Conservation (phyloP, 495 filamentous ascomycete genomes). For the Aspergillus cavernicola region DNA sequence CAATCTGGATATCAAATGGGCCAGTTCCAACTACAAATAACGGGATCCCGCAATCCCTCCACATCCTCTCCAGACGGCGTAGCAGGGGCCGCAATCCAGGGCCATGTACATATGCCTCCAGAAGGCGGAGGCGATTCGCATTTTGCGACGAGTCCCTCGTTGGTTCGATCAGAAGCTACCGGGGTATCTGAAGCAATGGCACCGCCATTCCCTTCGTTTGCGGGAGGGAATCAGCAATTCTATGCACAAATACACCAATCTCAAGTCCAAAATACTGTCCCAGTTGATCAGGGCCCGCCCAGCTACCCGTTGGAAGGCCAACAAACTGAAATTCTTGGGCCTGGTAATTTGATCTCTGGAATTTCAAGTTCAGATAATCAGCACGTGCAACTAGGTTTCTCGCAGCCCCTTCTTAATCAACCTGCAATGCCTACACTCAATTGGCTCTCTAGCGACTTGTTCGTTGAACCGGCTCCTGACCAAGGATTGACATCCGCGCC, state of each 20-base stretch:
- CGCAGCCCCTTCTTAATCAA: conserved; percentile 23
- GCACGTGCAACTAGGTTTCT: conserved; percentile 24
- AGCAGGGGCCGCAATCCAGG: not conserved
- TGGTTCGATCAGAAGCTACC: conserved; percentile 14
- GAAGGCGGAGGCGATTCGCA: not conserved
- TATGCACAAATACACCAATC: conserved; percentile 11
- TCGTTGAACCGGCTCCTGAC: conserved; percentile 3
- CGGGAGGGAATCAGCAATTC: conserved; percentile 7
- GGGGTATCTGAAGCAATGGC: not conserved
- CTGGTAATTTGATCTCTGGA: conserved; percentile 14
- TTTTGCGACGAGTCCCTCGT: not conserved
- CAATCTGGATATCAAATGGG: conserved; percentile 17
- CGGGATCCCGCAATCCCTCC: not conserved
- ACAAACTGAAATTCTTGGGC: conserved; percentile 14
- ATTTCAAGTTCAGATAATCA: conserved; percentile 22
- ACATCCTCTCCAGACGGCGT: conserved; percentile 12
- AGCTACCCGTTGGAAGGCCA: conserved; percentile 11
- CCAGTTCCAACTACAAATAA: conserved; percentile 24
- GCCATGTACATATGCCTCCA: not conserved
- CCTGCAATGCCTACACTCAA: conserved; percentile 32
- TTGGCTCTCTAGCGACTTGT: conserved; percentile 27
- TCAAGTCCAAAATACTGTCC: conserved; percentile 8
- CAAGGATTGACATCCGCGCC: not conserved
- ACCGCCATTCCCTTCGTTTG: conserved; percentile 12
- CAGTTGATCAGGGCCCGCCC: conserved; percentile 5